Conservation (phyloP, 345 rosid genomes). For the sweet orange (Citrus sinensis) region DVS_A1.0 CM039164.1:513001-513500, state of each 20-base stretch:
- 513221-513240: too few species aligned
- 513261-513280: too few species aligned
- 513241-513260: too few species aligned
- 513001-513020: slow-evolving; percentile 18
- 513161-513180: too few species aligned
- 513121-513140: too few species aligned
- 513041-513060: neutral
- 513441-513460: neutral
- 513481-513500: neutral
- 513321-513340: slow-evolving; percentile 20
- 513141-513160: too few species aligned
- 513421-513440: neutral
- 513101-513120: fast-evolving
- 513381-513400: neutral
- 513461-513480: neutral
- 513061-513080: too few species aligned
- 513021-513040: neutral
- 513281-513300: too few species aligned
- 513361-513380: neutral
- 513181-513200: fast-evolving
- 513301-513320: slow-evolving; percentile 21
- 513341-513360: slow-evolving; percentile 28
- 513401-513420: neutral
- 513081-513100: too few species aligned
- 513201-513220: too few species aligned